phyloP scores from a whole-genome alignment of 177 flowering plant species.

The Tripterygium wilfordii region DNA sequence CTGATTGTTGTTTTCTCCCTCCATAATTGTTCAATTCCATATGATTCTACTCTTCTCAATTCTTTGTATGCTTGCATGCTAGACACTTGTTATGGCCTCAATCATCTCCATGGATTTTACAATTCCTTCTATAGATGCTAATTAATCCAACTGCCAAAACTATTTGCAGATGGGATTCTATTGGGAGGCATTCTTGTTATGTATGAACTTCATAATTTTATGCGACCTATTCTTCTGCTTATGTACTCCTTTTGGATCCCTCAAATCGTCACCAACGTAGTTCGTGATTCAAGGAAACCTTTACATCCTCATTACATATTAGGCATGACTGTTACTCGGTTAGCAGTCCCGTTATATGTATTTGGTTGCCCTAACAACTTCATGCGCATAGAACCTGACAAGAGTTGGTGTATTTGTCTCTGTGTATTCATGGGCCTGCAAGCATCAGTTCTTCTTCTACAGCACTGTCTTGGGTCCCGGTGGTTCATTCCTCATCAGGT shows the following conservation, averaged over 20 bases:
- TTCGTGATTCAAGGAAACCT: slow-evolving; percentile 92
- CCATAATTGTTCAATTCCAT: too few species aligned
- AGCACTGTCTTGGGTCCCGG: slow-evolving; percentile 92
- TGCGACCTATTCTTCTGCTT: slow-evolving; percentile 74
- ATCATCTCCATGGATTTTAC: neutral
- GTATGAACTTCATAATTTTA: slow-evolving; percentile 81
- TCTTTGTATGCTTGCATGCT: neutral
- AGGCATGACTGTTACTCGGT: slow-evolving; percentile 83
- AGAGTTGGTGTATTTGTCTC: slow-evolving; percentile 76
- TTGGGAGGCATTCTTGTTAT: slow-evolving; percentile 91
- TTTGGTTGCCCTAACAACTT: slow-evolving; percentile 96
- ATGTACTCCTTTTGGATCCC: slow-evolving; percentile 98
- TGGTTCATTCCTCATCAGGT: slow-evolving; percentile 99
- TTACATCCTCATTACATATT: slow-evolving; percentile 91
- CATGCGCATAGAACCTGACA: slow-evolving; percentile 88
- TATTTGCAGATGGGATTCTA: slow-evolving; percentile 89
- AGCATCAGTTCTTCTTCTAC: slow-evolving; percentile 80
- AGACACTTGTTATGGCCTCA: too few species aligned
- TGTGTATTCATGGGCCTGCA: slow-evolving; percentile 65
- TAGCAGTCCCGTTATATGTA: slow-evolving; percentile 84
- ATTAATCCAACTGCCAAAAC: neutral
- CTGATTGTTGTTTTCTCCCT: too few species aligned
- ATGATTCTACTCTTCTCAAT: too few species aligned
- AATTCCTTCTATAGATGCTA: neutral
- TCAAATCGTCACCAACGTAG: slow-evolving; percentile 74